Evolutionary conservation across 2,329 filamentous ascomycete genomes (phyloP), one percentile per base, ranked within the genome.

Genomic region (Sporothrix variecibatus): DNA sequence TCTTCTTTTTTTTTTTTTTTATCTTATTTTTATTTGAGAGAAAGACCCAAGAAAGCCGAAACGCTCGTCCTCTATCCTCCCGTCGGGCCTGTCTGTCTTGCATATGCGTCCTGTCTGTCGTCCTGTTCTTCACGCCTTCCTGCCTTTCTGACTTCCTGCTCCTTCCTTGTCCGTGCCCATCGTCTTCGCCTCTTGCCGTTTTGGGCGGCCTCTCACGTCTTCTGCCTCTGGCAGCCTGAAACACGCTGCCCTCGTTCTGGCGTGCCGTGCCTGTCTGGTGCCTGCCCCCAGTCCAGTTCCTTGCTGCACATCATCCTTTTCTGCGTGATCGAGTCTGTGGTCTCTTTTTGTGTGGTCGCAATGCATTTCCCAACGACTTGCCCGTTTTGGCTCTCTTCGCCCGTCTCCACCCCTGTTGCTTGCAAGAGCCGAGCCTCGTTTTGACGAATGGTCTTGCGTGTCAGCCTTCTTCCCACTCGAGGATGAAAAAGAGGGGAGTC

Each of bases 31-130:
- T 67, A 28, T 20, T 23, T 3, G 20, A 67, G 20, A 26, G 20
- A 5, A 9, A 49, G 17, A 26, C n/a, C 15, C 17, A 58, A 17
- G 34, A 43, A 43, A 71, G n/a, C 34, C 53, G 34, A 71, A 53
- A 69, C 67, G 28, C 28, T 53, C 46, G 28, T 28, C 31, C 51
- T 71, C 34, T 64, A 15, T 26, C 38, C 28, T 64, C 70, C 70
- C 70, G 53, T 72, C 28, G 46, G 65, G 67, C 67, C 65, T 51
- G 43, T 68, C 65, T 72, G n/a, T 72, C 70, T 62, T 72, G 51
- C 68, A 46, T 71, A 31, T 62, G 26, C 53, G 53, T 62, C 70
- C 62, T 67, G 62, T 46, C 65, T n/a, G 58, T 62, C 28, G 23
- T 34, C 43, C n/a, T 56, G 23, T 56, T 53, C 71, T 28, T 72